phyloP scores from a whole-genome alignment of 2,329 filamentous ascomycete species.

The Colletotrichum scovillei region DNA sequence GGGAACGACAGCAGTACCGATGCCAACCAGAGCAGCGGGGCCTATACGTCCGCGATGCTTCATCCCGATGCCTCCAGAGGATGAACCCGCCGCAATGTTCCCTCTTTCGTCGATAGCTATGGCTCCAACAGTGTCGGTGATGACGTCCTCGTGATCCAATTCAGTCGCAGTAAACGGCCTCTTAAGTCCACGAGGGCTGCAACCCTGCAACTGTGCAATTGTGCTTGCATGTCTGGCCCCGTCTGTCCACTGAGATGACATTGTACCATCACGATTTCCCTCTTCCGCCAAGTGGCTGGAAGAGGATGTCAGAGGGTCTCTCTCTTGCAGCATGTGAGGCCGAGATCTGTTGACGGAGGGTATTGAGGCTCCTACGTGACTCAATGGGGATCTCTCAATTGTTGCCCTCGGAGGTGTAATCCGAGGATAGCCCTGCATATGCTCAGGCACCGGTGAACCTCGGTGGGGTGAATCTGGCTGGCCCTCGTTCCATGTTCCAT shows the following conservation, averaged over 20 bases:
- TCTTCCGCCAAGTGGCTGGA: slow-evolving; percentile 14
- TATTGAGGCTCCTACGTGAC: slow-evolving; percentile 39
- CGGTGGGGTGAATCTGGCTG: slow-evolving; percentile 67
- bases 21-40: slow-evolving; percentile 90
- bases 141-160: slow-evolving; percentile 64
- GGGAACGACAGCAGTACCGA: slow-evolving; percentile 92
- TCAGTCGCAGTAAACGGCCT: slow-evolving; percentile 42
- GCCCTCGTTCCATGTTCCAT: slow-evolving; percentile 72
- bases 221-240: slow-evolving; percentile 24
- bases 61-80: slow-evolving; percentile 98
- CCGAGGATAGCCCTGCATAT: slow-evolving; percentile 7
- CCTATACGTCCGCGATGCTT: slow-evolving; percentile 93
- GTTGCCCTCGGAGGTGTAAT: slow-evolving; percentile 26
- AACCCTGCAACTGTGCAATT: slow-evolving; percentile 28
- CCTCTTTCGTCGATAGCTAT: slow-evolving; percentile 91
- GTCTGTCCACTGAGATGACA: slow-evolving; percentile 31
- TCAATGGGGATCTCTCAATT: slow-evolving; percentile 42
- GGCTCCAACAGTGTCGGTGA: slow-evolving; percentile 95
- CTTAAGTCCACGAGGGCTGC: slow-evolving; percentile 48
- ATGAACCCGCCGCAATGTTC: slow-evolving; percentile 92
- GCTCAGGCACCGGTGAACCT: slow-evolving; percentile 37
- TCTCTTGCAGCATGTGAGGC: slow-evolving; percentile 6
- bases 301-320: background rate
- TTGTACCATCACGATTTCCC: slow-evolving; percentile 33
- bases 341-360: slow-evolving; percentile 19